Evolutionary conservation across 2,329 filamentous ascomycete species (phyloP), one percentile per base, ranked within the genome.

Genomic region (Aureobasidium musti): DNA sequence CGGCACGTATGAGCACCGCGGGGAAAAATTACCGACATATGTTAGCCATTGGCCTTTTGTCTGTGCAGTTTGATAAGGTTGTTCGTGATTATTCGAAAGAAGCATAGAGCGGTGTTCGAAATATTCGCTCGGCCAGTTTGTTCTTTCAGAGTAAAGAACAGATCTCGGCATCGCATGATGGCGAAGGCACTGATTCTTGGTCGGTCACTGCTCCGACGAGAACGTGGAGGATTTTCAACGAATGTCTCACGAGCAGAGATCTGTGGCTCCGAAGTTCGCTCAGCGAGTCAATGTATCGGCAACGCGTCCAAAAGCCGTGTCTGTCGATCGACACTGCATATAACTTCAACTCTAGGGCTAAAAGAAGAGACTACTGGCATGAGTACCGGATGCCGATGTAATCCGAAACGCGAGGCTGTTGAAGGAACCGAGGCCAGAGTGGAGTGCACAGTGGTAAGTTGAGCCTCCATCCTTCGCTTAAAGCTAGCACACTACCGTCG

Each of bases 401-500:
- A 56, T 41, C 53, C 41, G 35, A 56, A 56, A 56, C 53, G 14
- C 14, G 35, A 26, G 35, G 53, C 53, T 41, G 53, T 28, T 19
- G 35, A 39, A 56, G 35, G 53, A 56, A 37, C 53, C 53, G 35
- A 41, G 53, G 52, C 14, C 21, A 41, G 2, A 7, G n/a, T 37
- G 52, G 33, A 54, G 33, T n/a, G n/a, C n/a, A n/a, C n/a, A n/a
- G n/a, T 3, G 5, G 45, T 19, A 14, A 19, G 23, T 33, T 7
- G 50, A 53, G 28, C 28, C 11, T 49, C 23, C 21, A 49, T 49
- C 45, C 21, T 28, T 53, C 28, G 49, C 45, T 53, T 7, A n/a
- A 53, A 53, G 49, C 30, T 21, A 53, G n/a, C 30, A 26, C 50
- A 35, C 30, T n/a, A 53, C 28, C 33, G 8, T 35, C 14, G 35